Evolutionary conservation across 2,329 filamentous ascomycete species (phyloP), one percentile per base, ranked within the genome.

Genomic region (Thermochaetoides dissita): DNA sequence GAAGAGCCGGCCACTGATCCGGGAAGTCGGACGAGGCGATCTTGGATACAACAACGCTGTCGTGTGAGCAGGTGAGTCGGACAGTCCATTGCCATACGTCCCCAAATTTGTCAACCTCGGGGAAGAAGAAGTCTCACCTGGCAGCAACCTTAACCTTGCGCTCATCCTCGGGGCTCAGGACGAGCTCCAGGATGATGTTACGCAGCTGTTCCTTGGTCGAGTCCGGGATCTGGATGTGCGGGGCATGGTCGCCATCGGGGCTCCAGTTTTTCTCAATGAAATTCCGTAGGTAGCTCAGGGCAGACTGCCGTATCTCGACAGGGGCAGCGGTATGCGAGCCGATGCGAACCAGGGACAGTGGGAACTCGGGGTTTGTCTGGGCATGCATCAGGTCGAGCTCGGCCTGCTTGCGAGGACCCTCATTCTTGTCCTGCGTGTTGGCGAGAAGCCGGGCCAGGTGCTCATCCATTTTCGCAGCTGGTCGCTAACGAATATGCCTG

Each of bases 21-120:
- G 91, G 91, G 58, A 94, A 96, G 65, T 98, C 91, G 55, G 81
- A 76, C 49, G 79, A 82, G 43, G 91, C 91, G 53, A 98, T 94
- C 66, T 94, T 96, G 67, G 87, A 89, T 48, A 95, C 85, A 6
- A 82, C 74, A 52, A 72, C 77, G 60, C 76, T 79, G 49, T 38
- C 32, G 12, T 36, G 17, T 12, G 38, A 30, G 8, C 24, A 45
- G 36, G 45, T 43, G 32, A 49, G 38, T 24, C 17, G 17, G 5
- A 3, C 17, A 24, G 17, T 24, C 17, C 17, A 24, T 33, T 28
- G 28, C 17, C 38, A 24, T 34, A 32, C 36, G 40, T 9, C n/a
- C 6, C 32, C 10, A 37, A 30, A 24, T 24, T 24, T 24, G 17
- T 24, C 17, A 24, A 24, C 5, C 24, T 8, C n/a, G 12, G 11